Conservation (phyloP, 768 basidiomycete species). For the Leccinum truebloodii region DNA sequence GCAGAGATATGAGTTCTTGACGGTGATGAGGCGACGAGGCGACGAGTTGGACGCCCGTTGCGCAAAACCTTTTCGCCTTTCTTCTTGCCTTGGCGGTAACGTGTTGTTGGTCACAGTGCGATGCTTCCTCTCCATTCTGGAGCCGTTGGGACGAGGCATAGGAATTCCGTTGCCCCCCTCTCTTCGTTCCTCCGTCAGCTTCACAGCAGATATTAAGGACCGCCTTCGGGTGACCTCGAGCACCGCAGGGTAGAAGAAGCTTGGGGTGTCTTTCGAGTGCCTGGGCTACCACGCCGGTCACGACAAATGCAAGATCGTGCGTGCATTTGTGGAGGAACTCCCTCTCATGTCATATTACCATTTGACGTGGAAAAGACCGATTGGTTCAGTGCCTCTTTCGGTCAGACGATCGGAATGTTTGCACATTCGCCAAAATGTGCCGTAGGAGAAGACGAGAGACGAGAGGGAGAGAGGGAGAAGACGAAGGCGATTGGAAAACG, state of each 20-base stretch:
- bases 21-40: conserved; percentile 2
- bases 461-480: background rate
- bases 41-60: background rate
- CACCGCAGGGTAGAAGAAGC: conserved; percentile 8
- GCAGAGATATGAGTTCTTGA: conserved; percentile 4
- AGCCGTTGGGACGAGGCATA: conserved; percentile 8
- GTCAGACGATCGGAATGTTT: conserved; percentile 1
- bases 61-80: background rate
- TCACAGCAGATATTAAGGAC: background rate
- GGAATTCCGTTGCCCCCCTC: background rate
- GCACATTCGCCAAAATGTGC: background rate
- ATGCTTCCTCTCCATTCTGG: conserved; percentile 18
- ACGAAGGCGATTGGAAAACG: background rate
- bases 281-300: background rate
- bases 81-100: conserved; percentile 14
- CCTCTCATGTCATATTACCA: conserved; percentile 8
- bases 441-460: background rate
- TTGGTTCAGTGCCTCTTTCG: background rate
- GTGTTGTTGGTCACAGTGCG: conserved; percentile 21
- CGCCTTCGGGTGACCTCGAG: conserved; percentile 5
- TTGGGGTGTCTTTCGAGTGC: background rate
- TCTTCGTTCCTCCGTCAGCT: background rate
- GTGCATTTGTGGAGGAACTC: background rate
- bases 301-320: background rate
- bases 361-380: background rate